Conservation (phyloP, 1,284 basidiomycete species). For the Malassezia sympodialis region DNA sequence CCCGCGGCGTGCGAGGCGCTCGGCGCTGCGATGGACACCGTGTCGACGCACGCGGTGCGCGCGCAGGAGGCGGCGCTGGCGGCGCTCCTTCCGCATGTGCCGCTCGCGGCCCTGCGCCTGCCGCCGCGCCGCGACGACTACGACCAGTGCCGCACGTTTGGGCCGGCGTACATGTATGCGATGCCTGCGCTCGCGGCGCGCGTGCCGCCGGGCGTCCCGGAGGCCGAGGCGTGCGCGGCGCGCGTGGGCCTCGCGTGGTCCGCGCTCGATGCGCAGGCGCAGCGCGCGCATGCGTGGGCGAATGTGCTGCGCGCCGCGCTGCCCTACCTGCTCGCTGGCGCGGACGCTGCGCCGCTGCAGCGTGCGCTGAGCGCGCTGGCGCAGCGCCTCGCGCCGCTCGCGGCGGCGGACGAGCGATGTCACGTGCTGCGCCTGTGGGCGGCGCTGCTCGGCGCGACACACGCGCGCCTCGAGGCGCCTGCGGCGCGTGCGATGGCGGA, state of each 20-base stretch:
- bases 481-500: not conserved
- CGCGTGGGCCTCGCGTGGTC: slow-evolving; percentile 7
- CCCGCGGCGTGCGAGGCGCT: not conserved
- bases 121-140: slow-evolving; percentile 11
- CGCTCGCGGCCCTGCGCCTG: slow-evolving; percentile 3
- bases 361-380: not conserved
- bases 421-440: not conserved
- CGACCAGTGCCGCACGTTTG: slow-evolving; percentile 7
- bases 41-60: not conserved
- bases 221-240: not conserved
- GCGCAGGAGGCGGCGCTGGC: not conserved
- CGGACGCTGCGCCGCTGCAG: not conserved
- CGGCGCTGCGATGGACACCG: not conserved
- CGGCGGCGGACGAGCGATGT: not conserved
- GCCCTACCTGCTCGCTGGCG: not conserved
- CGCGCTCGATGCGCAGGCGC: slow-evolving; percentile 12
- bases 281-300: slow-evolving; percentile 11
- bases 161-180: slow-evolving; percentile 9
- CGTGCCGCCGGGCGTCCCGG: not conserved
- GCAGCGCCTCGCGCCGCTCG: not conserved
- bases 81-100: not conserved
- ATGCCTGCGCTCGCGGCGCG: not conserved
- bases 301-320: not conserved
- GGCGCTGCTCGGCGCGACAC: slow-evolving; percentile 7
- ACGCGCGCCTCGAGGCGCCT: not conserved